Base-by-base conservation (phyloP, 352 stramenopile species). In the Phytopythium vexans region DNA sequence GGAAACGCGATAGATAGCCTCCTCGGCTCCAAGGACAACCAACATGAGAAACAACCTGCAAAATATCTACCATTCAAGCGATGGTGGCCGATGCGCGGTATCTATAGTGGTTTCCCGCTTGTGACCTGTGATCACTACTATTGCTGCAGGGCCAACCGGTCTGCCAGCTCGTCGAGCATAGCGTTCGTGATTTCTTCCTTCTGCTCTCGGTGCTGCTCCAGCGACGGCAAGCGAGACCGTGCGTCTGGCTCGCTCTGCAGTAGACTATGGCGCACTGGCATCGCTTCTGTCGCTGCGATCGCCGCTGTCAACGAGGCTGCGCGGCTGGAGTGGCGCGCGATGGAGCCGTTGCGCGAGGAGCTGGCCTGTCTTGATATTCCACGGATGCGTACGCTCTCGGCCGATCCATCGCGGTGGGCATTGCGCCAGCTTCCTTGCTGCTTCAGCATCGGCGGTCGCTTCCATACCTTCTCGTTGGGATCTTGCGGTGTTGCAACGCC, bases 391-490 rank as follows among this genome's bases (percentile, higher is more conserved):
- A 77, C 41, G 31, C 60, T 74, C 10, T 74, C 72, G 12, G 62
- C 41, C 0, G 66, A 74, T 4, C 66, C 63, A 40, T 82, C 72
- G 40, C 66, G 51, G 3, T 68, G 52, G 10, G 66, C 58, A 38
- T 86, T 86, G 5, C 76, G 70, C 76, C 79, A 88, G 32, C 74
- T 89, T 4, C 58, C 68, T 4, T 66, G 15, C 2, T 58, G 65
- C n/a, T 58, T 58, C 9, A 88, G 42, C 8, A 52, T 59, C 14
- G 69, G 21, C 21, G 21, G 64, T 0, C 62, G 68, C 32, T 61
- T 68, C 62, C 48, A 77, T 4, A 68, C 11, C 35, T 81, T 78
- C 51, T 86, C 64, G 37, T 78, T 62, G 0, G 47, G 16, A n/a
- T 40, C 46, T 0, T 73, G 58, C 0, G 66, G 57, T 3, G 70